Base-by-base conservation (phyloP, 345 rosid genomes). In the Syzygium aqueum region DNA sequence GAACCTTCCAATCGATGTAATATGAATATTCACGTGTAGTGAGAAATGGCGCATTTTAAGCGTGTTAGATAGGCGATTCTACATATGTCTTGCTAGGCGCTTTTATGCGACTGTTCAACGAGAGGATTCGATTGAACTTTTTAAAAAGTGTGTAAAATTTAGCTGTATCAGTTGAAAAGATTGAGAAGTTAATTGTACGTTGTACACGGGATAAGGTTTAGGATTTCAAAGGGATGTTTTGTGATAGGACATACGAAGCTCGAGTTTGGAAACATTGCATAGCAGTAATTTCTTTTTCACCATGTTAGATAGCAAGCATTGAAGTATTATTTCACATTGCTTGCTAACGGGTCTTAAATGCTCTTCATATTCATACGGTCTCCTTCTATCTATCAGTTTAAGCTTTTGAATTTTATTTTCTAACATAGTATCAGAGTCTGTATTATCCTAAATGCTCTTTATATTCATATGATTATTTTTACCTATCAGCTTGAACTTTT, bases 91-190 rank as follows among this genome's bases (percentile, higher is more conserved):
- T 25, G 46, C 25, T 25, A 57, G 15, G 27, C 1, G 0, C 15
- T 0, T 61, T 61, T 61, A 43, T 13, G 33, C 0, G 33, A 61
- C 1, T 13, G 2, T 61, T 61, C 0, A 13, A n/a, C 6, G 0
- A 13, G 15, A n/a, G 9, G 2, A 61, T n/a, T 61, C 30, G 19
- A 0, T n/a, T n/a, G 17, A 0, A 13, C 33, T 2, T 13, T 61
- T 61, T n/a, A n/a, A 27, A 2, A 61, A n/a, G 0, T 1, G 17
- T 13, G 6, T 15, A 6, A 15, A 14, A 14, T 52, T 52, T 52
- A 52, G 53, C 17, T 4, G 51, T 3, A 50, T 10, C 11, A 50
- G 3, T 53, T 6, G 56, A 53, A 53, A 53, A 53, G 56, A 53
- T 17, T 19, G 3, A 53, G 22, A 53, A 17, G 56, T 63, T 30